Base-by-base conservation (phyloP, 169 alveolate genomes). In the Cyclospora cayetanensis region DNA sequence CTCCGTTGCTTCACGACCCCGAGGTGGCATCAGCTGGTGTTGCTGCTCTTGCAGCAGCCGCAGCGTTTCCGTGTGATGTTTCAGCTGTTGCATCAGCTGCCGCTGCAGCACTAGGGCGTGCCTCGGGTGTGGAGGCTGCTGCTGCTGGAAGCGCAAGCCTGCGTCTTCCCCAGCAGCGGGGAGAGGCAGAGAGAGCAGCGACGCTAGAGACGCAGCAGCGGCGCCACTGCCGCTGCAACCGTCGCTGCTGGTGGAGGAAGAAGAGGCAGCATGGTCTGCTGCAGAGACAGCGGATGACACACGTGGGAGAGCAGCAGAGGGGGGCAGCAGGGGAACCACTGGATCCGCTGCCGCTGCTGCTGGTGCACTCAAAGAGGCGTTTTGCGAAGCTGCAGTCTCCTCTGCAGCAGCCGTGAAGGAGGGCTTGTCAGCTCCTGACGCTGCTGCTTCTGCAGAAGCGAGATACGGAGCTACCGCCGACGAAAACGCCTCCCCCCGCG, bases 1-100 rank as follows among this genome's bases (percentile, higher is more conserved):
- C 3, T 31, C 70, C n/a, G n/a, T n/a, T n/a, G n/a, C n/a, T 55
- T 31, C 25, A 4, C 15, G 4, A 11, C 25, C 70, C 3, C 25
- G 35, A 5, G 7, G 70, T 15, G 29, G 35, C 20, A 4, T 3
- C n/a, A 55, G 35, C 20, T n/a, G 20, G 15, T 55, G 70, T 31
- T 55, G 70, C 70, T 55, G 70, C 70, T 55, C 35, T 31, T 55
- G 70, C 70, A 55, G 70, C 70, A 55, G 70, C 70, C 70, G 70
- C 70, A 55, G n/a, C 4, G 70, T 55, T 31, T 55, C 70, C 25
- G 70, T 55, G 15, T 55, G 70, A 15, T 55, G 70, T 31, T 55
- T 55, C 3, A 55, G 70, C 70, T 55, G 70, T 31, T 55, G 70
- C 70, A 55, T 25, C 70, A 55, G 70, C 70, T 55, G 70, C 70